Percentiles rank a stretch among this genome's conserved stretches.
These are phyloP conservation scores for Xerocomus potaroensis DNA, from an alignment of 768 basidiomycete genomes.

Conservation along the genomic window DNA sequence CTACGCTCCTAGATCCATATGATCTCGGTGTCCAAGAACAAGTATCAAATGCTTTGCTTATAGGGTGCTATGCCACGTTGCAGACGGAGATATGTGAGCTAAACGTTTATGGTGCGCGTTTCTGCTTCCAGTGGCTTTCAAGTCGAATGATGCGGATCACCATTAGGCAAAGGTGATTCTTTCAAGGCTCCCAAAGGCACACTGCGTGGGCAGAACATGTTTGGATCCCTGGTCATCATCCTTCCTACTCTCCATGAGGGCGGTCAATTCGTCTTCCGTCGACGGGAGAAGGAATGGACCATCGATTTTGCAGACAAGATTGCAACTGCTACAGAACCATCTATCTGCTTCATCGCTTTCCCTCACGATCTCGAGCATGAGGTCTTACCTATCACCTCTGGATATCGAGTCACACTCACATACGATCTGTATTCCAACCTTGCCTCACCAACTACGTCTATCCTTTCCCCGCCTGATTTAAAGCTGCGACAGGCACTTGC, in stretches of 20 bases:
- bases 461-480: not conserved
- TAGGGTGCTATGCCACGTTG: constrained; percentile 22
- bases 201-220: constrained; percentile 39
- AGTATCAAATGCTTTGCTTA: constrained; percentile 14
- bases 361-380: constrained; percentile 40
- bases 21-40: constrained; percentile 24
- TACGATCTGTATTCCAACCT: not conserved
- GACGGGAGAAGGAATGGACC: constrained; percentile 25
- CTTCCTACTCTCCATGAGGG: constrained; percentile 45
- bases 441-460: not conserved
- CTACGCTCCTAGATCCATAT: constrained; percentile 29
- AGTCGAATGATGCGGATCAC: not conserved
- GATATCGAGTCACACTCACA: not conserved
- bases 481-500: not conserved
- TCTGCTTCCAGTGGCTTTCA: not conserved
- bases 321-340: not conserved
- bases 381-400: constrained; percentile 12
- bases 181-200: constrained; percentile 52
- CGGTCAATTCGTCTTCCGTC: constrained; percentile 39
- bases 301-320: constrained; percentile 33
- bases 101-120: constrained; percentile 39
- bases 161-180: constrained; percentile 32
- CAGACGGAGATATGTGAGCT: constrained; percentile 39
- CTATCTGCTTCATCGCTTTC: constrained; percentile 38
- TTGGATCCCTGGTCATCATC: constrained; percentile 48